Percentiles rank a stretch among this genome's conserved stretches.
phyloP scores from a whole-genome alignment of 208 protist genomes.

The Angomonas deanei region DNA sequence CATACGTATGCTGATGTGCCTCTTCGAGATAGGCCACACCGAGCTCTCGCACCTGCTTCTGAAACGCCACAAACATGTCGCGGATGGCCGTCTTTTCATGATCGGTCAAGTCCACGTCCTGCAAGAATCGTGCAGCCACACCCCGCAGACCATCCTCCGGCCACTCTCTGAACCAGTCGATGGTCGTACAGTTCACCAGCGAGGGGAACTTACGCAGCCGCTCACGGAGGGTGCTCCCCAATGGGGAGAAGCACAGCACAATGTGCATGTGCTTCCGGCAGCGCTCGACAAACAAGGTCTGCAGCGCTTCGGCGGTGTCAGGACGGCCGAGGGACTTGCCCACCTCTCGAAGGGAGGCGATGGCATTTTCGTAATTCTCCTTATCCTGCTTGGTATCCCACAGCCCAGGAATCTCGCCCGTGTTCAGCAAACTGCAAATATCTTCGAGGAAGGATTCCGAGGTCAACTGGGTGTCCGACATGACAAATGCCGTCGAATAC shows the following conservation, averaged over 20 bases:
- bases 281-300: slow-evolving; percentile 89
- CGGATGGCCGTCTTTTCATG: slow-evolving; percentile 55
- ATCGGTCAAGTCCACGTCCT: slow-evolving; percentile 73
- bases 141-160: slow-evolving; percentile 92
- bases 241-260: slow-evolving; percentile 95
- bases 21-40: slow-evolving; percentile 82
- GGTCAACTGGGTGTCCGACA: slow-evolving; percentile 96
- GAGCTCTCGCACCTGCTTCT: slow-evolving; percentile 86
- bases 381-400: slow-evolving; percentile 92
- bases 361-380: slow-evolving; percentile 84
- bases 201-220: slow-evolving; percentile 96
- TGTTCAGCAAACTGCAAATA: slow-evolving; percentile 96
- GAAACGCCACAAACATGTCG: slow-evolving; percentile 90
- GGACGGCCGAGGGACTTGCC: slow-evolving; percentile 77
- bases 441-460: slow-evolving; percentile 95
- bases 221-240: slow-evolving; percentile 93
- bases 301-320: slow-evolving; percentile 80
- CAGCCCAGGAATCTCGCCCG: slow-evolving; percentile 93
- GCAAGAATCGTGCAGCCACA: slow-evolving; percentile 87
- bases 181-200: slow-evolving; percentile 97
- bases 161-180: slow-evolving; percentile 98
- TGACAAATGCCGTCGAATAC: slow-evolving; percentile 93
- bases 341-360: slow-evolving; percentile 79
- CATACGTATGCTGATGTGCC: slow-evolving; percentile 88
- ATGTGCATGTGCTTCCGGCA: slow-evolving; percentile 94